phyloP scores from a whole-genome alignment of 2,329 filamentous ascomycete genomes.

The Fusarium sp. region DNA sequence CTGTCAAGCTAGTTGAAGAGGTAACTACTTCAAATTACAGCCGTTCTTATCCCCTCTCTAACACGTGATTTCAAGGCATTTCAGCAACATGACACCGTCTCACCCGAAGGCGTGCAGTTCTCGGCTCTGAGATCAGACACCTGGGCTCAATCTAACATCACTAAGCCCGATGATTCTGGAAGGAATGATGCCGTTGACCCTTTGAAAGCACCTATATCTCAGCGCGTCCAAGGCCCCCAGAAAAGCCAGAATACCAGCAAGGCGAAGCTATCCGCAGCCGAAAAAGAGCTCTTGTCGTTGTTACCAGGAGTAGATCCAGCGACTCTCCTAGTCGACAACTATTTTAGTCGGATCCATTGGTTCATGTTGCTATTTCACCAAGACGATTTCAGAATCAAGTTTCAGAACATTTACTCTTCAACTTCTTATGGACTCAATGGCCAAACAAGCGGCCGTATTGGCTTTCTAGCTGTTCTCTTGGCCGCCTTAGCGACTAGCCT shows the following conservation, averaged over 20 bases:
- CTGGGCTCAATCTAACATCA: constrained; percentile 10
- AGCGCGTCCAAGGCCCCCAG: too few relatives aligned
- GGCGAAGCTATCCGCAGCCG: not conserved
- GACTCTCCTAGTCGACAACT: not conserved
- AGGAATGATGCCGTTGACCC: too few relatives aligned
- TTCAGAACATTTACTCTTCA: rapidly evolving
- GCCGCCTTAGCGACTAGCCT: constrained; percentile 34
- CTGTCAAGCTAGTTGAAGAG: constrained; percentile 22
- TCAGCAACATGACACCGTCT: too few relatives aligned
- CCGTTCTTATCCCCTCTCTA: rapidly evolving
- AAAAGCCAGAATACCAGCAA: too few relatives aligned
- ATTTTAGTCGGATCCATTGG: too few relatives aligned
- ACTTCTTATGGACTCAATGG: rapidly evolving
- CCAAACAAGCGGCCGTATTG: not conserved
- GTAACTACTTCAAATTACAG: too few relatives aligned
- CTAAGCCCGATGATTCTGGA: too few relatives aligned
- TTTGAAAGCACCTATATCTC: too few relatives aligned
- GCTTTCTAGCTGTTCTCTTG: constrained; percentile 21
- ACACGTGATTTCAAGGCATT: not conserved
- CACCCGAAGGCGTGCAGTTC: too few relatives aligned
- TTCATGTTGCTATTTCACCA: too few relatives aligned
- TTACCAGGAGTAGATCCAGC: rapidly evolving
- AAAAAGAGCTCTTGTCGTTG: not conserved
- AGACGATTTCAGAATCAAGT: too few relatives aligned
- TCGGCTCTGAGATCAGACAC: not conserved